A percentile compares a stretch with the other conserved stretches of the same genome.
phyloP scores from a whole-genome alignment of 2,329 filamentous ascomycete species.

The Colletotrichum sojae region DNA sequence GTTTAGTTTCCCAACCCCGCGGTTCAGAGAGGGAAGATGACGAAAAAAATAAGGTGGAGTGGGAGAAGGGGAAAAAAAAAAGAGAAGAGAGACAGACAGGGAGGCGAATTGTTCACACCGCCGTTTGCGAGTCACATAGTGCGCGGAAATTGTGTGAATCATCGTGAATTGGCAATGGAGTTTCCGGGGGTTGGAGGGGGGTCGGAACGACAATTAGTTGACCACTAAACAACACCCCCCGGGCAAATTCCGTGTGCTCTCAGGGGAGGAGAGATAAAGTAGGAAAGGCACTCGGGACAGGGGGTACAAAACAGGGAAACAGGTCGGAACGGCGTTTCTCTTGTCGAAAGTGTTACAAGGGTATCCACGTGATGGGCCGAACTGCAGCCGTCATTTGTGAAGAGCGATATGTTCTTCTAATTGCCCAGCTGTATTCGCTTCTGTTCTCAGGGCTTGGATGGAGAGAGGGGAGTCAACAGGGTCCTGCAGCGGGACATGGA shows the following conservation, averaged over 20 bases:
- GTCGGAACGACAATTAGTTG: constrained; percentile 1
- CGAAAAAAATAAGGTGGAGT: neutral
- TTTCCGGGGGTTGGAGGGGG: neutral
- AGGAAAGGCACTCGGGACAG: neutral
- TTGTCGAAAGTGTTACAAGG: neutral
- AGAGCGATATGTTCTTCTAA: neutral
- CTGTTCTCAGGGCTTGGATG: neutral
- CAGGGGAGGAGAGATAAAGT: neutral
- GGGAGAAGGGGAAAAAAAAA: neutral
- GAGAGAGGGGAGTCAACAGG: neutral
- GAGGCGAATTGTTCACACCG: constrained; percentile 32
- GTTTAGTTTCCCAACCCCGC: constrained; percentile 21
- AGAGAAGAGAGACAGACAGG: neutral
- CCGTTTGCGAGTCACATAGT: constrained; percentile 37
- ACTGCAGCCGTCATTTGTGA: constrained; percentile 32
- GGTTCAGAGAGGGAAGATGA: constrained; percentile 8
- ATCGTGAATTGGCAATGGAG: constrained; percentile 38
- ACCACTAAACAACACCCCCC: neutral
- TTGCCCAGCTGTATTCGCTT: neutral
- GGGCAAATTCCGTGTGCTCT: constrained; percentile 15
- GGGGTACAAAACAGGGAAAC: constrained; percentile 27
- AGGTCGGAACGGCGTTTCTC: neutral
- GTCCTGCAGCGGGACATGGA: constrained; percentile 21
- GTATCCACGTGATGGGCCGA: constrained; percentile 36
- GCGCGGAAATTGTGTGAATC: constrained; percentile 24